Evolutionary conservation across 306 rosid genomes (phyloP).

Genomic region (Pachyrhizus erosus): DNA sequence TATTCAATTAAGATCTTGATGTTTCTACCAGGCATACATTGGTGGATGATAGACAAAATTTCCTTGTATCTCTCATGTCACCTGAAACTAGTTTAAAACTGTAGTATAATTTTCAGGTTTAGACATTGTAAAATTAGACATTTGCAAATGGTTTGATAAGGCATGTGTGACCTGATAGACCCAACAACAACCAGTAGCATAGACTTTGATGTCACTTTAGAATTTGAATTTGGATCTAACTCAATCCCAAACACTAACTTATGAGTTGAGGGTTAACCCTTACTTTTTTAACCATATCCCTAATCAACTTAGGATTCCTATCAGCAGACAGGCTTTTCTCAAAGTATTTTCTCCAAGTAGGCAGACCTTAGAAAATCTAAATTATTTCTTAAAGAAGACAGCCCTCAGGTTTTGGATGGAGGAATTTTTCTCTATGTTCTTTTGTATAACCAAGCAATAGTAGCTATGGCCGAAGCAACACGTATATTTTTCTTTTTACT

Average conservation of each 20-base stretch:
- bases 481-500: not conserved
- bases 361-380: no score
- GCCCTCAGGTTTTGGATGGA: not conserved
- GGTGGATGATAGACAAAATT: not conserved
- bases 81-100: not conserved
- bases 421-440: not conserved
- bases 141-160: no score
- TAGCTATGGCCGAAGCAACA: not conserved
- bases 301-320: no score
- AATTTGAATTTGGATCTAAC: not conserved
- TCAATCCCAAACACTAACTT: not conserved
- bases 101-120: not conserved
- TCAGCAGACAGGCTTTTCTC: not conserved
- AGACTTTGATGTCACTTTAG: not conserved
- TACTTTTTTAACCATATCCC: no score
- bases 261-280: not conserved
- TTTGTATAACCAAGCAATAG: not conserved
- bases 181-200: no score
- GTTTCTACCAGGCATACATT: not conserved
- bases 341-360: not conserved
- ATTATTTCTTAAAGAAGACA: no score
- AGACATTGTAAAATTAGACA: no score
- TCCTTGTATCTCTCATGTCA: not conserved
- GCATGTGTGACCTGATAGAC: no score
- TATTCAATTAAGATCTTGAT: not conserved